Evolutionary conservation across 495 filamentous ascomycete genomes (phyloP).

Genomic region (Daldinia concentrica): DNA sequence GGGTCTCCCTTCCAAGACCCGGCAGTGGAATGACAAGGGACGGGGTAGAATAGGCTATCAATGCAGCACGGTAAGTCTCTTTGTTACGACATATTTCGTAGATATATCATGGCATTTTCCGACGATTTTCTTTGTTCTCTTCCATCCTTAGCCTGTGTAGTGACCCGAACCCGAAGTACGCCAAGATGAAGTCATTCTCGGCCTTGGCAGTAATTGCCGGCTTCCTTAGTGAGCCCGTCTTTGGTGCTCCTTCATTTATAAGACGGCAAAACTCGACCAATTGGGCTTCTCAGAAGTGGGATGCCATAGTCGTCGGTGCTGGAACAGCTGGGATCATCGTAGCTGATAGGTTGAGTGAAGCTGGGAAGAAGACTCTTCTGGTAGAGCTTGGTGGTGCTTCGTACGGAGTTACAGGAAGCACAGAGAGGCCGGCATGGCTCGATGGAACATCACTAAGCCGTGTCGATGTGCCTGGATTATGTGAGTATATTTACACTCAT

Average conservation of each 20-base stretch:
- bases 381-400: conserved; percentile 47
- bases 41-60: background rate
- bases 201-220: conserved; percentile 15
- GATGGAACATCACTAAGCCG: conserved; percentile 64
- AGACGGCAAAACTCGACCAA: conserved; percentile 26
- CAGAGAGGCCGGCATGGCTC: conserved; percentile 59
- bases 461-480: conserved; percentile 68
- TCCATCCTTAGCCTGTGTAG: background rate
- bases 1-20: background rate
- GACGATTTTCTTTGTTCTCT: background rate
- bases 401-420: conserved; percentile 48
- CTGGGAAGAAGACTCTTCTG: conserved; percentile 47
- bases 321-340: conserved; percentile 91
- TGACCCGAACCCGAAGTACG: background rate
- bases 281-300: conserved; percentile 47
- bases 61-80: background rate
- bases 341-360: conserved; percentile 65
- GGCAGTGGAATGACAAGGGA: background rate
- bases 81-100: background rate
- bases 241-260: conserved; percentile 12
- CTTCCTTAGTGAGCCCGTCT: conserved; percentile 17
- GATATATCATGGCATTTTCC: conserved; percentile 27
- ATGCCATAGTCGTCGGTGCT: conserved; percentile 75
- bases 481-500: conserved; percentile 18
- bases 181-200: conserved; percentile 33